A percentile compares a stretch with the other conserved stretches of the same genome.
phyloP scores from a whole-genome alignment of 1,139 yeast species.

The Yamadazyma oceani region DNA sequence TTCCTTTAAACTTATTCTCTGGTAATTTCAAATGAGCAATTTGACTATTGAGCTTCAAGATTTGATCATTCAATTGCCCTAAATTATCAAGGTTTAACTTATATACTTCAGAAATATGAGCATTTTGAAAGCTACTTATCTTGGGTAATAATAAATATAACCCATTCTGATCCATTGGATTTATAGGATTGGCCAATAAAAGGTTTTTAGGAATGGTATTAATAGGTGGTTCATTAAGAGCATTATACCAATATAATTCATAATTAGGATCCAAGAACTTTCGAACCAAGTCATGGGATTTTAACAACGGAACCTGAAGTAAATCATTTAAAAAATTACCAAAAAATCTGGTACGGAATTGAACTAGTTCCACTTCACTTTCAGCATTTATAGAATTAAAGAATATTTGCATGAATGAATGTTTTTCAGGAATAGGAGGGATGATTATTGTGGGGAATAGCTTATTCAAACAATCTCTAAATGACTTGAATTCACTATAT shows the following conservation, averaged over 20 bases:
- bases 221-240: constrained; percentile 47
- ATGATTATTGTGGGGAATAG: constrained; percentile 51
- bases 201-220: constrained; percentile 40
- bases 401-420: constrained; percentile 45
- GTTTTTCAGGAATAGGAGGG: constrained; percentile 63
- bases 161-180: constrained; percentile 48
- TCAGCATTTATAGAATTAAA: constrained; percentile 40
- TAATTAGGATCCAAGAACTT: constrained; percentile 51
- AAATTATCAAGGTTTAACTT: constrained; percentile 29
- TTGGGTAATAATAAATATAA: constrained; percentile 42
- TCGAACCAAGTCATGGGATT: constrained; percentile 34
- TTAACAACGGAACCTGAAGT: constrained; percentile 25
- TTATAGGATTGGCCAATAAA: constrained; percentile 44
- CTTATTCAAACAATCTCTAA: constrained; percentile 44
- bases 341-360: constrained; percentile 43
- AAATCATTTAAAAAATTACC: constrained; percentile 38
- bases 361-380: constrained; percentile 39
- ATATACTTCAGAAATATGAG: constrained; percentile 23
- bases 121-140: constrained; percentile 34
- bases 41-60: constrained; percentile 35
- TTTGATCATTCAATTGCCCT: constrained; percentile 37
- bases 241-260: constrained; percentile 49
- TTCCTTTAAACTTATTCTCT: constrained; percentile 23
- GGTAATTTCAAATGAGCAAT: constrained; percentile 31
- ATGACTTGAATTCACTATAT: constrained; percentile 55